Base-by-base conservation (phyloP, 208 protist genomes). In the Phytomonas sp. region DNA sequence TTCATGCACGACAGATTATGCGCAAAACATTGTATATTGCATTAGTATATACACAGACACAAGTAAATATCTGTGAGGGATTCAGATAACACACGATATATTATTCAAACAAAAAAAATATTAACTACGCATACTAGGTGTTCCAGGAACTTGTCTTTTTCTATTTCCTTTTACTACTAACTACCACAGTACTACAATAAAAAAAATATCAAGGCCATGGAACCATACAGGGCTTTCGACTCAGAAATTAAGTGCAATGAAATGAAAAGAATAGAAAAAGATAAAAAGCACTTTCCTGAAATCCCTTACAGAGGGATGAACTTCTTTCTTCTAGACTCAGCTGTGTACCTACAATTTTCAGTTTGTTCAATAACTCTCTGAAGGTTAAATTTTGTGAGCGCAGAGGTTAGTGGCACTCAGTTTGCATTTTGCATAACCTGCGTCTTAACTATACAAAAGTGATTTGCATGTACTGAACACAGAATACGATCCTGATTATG, bases 71-170 rank as follows among this genome's bases (percentile, higher is more conserved):
- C 40, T 19, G 40, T 49, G 40, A 49, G 40, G 40, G 12, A 19
- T 49, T 49, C 40, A 49, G 19, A 49, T 49, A 4, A 16, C 40
- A 19, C 40, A 16, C 40, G 40, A 12, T 32, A 37, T 63, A 32
- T 36, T 36, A 63, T 37, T 37, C 23, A 63, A 63, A 63, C 60
- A 63, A 63, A 29, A 63, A 32, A 14, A n/a, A n/a, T n/a, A 36
- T 63, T 23, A 63, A 29, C 29, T 32, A 29, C 11, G 12, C 23
- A 29, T 32, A 29, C 60, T 32, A 63, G 60, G 32, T 49, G 14
- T 49, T 49, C 40, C 14, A 49, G 40, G 40, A 49, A 49, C 40
- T 12, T 49, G 40, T 37, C 12, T 49, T 49, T 49, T 49, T 49
- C 40, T 16, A 49, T 49, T 49, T 49, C 40, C 6, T 12, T 49